phyloP scores from a whole-genome alignment of 2,329 filamentous ascomycete genomes.

The Rhinocladiella mackenziei region DNA sequence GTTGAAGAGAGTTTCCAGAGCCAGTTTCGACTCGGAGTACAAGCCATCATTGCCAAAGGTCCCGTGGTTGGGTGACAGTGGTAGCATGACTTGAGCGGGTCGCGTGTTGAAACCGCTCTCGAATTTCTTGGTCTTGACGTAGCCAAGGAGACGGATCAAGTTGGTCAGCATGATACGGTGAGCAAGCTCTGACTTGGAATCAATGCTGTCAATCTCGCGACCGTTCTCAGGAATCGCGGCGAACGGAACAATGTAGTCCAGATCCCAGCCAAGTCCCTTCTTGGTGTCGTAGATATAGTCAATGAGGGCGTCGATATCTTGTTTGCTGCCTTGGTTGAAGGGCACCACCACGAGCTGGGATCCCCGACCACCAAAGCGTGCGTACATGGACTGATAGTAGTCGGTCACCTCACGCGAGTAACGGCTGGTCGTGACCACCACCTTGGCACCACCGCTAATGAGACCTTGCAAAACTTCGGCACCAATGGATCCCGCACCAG shows the following conservation, averaged over 20 bases:
- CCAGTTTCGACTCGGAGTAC: slow-evolving; percentile 97
- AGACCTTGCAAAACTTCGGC: slow-evolving; percentile 94
- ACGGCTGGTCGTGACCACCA: slow-evolving; percentile 91
- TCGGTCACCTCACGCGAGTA: slow-evolving; percentile 97
- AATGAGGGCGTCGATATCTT: slow-evolving; percentile 89
- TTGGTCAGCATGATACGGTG: slow-evolving; percentile 99
- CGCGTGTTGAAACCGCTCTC: slow-evolving; percentile 87
- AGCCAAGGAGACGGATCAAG: slow-evolving; percentile 82
- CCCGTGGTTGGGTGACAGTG: slow-evolving; percentile 94
- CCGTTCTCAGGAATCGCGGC: slow-evolving; percentile 97
- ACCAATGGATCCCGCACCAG: slow-evolving; percentile 94
- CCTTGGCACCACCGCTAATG: slow-evolving; percentile 93
- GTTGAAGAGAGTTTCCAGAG: slow-evolving; percentile 95
- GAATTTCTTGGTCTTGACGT: slow-evolving; percentile 85
- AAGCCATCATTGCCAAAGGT: slow-evolving; percentile 97
- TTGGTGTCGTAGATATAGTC: slow-evolving; percentile 97
- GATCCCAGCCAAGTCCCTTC: slow-evolving; percentile 95
- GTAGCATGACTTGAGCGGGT: slow-evolving; percentile 92
- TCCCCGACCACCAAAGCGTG: slow-evolving; percentile 84
- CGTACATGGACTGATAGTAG: slow-evolving; percentile 99
- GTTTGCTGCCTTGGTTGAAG: slow-evolving; percentile 98
- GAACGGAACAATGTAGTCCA: slow-evolving; percentile 93
- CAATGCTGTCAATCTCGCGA: slow-evolving; percentile 92
- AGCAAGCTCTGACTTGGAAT: slow-evolving; percentile 95
- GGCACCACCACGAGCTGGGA: slow-evolving; percentile 97